A percentile compares a stretch with the other conserved stretches of the same genome.
These are phyloP conservation scores for Penicillium chermesinum DNA, from an alignment of 495 filamentous ascomycete genomes.

Conservation along the genomic window DNA sequence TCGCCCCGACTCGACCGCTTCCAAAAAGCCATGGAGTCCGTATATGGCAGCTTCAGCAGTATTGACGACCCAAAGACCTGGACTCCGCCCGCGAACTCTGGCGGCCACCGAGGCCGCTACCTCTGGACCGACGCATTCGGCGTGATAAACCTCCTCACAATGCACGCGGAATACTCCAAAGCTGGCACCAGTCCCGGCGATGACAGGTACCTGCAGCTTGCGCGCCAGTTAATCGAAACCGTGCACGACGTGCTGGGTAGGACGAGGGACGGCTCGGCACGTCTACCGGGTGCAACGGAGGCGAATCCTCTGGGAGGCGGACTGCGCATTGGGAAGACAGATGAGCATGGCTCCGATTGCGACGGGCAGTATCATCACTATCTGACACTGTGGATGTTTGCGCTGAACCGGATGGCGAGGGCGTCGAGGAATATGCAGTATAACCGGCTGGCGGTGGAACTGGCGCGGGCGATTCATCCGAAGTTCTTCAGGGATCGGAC, in stretches of 20 bases:
- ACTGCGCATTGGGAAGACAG: slow-evolving; percentile 57
- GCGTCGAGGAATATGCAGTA: slow-evolving; percentile 47
- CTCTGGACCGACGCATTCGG: slow-evolving; percentile 68
- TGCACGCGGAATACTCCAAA: slow-evolving; percentile 38
- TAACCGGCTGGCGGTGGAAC: slow-evolving; percentile 50
- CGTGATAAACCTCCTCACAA: slow-evolving; percentile 61
- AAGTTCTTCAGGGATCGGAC: slow-evolving; percentile 45
- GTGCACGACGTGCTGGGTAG: slow-evolving; percentile 55
- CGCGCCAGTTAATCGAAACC: slow-evolving; percentile 44
- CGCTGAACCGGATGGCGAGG: slow-evolving; percentile 53
- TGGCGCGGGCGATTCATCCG: slow-evolving; percentile 56
- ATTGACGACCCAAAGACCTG: slow-evolving; percentile 30
- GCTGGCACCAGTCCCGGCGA: slow-evolving; percentile 4
- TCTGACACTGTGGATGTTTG: slow-evolving; percentile 68
- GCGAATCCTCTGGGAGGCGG: slow-evolving; percentile 53
- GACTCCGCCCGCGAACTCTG: slow-evolving; percentile 46
- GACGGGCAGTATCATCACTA: slow-evolving; percentile 70
- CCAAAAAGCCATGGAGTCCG: slow-evolving; percentile 33
- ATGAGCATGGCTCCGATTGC: slow-evolving; percentile 47
- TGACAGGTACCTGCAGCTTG: slow-evolving; percentile 48
- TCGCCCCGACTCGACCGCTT: slow-evolving; percentile 32
- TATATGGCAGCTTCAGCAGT: slow-evolving; percentile 35
- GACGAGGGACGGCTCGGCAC: slow-evolving; percentile 44
- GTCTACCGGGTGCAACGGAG: slow-evolving; percentile 52
- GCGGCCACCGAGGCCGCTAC: slow-evolving; percentile 62